These are phyloP conservation scores for Cadophora malorum DNA, from an alignment of 2,329 filamentous ascomycete species.

Conservation along the genomic window DNA sequence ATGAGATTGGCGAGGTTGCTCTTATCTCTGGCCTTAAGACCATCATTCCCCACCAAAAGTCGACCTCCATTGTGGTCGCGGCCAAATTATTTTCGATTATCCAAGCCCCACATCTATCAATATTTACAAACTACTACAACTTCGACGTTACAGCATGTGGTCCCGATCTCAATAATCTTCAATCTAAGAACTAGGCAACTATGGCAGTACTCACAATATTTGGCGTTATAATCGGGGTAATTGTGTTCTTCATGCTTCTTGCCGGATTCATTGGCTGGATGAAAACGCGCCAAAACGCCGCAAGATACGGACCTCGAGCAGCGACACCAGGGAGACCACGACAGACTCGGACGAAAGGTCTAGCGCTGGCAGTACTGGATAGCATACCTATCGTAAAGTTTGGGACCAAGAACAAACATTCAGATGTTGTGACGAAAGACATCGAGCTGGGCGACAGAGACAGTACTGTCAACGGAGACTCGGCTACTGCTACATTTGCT, in stretches of 20 bases:
- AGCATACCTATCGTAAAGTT: constrained; percentile 18
- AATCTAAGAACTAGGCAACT: too few species aligned
- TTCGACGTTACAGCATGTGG: background rate
- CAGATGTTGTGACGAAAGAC: background rate
- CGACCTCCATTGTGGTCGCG: background rate
- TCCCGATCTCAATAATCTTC: background rate
- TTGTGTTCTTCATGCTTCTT: background rate
- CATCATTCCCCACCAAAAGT: background rate
- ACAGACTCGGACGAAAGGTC: constrained; percentile 11
- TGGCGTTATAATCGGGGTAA: background rate
- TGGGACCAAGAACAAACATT: background rate
- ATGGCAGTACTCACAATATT: background rate
- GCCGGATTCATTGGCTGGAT: background rate
- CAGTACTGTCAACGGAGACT: background rate
- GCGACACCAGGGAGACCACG: background rate
- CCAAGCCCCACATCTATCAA: background rate
- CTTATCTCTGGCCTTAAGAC: background rate
- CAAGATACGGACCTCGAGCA: constrained; percentile 13
- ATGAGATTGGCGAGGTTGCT: background rate
- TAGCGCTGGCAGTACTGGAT: constrained; percentile 1
- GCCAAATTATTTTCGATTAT: background rate
- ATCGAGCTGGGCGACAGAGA: constrained; percentile 3
- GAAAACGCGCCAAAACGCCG: background rate
- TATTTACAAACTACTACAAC: too few species aligned
- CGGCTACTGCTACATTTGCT: background rate